Percentiles rank a stretch among this genome's conserved stretches.
phyloP scores from a whole-genome alignment of 2,329 filamentous ascomycete genomes.

The Botrytis galanthina region DNA sequence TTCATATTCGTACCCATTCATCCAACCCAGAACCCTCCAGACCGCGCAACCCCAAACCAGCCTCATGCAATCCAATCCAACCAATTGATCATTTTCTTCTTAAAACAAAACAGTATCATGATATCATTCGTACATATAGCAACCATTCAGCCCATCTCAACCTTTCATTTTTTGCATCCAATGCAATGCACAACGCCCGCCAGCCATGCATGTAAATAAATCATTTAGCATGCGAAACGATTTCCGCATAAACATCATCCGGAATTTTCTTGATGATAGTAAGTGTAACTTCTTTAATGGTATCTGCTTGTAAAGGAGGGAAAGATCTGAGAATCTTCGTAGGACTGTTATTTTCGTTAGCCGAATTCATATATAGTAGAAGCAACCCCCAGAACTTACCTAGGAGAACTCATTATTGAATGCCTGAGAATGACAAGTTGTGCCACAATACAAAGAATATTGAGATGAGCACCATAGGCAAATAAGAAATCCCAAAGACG shows the following conservation, averaged over 20 bases:
- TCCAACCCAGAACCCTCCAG: not conserved
- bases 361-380: conserved; percentile 5
- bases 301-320: conserved; percentile 76
- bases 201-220: not conserved
- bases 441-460: conserved; percentile 93
- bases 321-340: conserved; percentile 90
- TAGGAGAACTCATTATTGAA: conserved; percentile 77
- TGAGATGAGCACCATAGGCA: conserved; percentile 90
- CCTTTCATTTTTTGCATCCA: not conserved
- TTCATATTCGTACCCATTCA: not conserved
- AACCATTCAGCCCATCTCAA: not conserved
- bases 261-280: conserved; percentile 88
- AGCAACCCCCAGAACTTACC: conserved; percentile 51
- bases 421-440: conserved; percentile 87
- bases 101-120: not conserved
- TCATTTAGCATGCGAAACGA: conserved; percentile 80
- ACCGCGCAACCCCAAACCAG: not conserved
- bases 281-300: conserved; percentile 81
- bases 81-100: conserved; percentile 1
- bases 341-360: conserved; percentile 57
- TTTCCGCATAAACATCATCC: conserved; percentile 83
- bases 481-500: conserved; percentile 97
- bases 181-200: not conserved
- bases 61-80: not conserved
- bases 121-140: conserved; percentile 2